Percentiles rank a stretch among this genome's conserved stretches.
These are phyloP conservation scores for Colletotrichum eleusines DNA, from an alignment of 2,329 filamentous ascomycete species.

Conservation along the genomic window DNA sequence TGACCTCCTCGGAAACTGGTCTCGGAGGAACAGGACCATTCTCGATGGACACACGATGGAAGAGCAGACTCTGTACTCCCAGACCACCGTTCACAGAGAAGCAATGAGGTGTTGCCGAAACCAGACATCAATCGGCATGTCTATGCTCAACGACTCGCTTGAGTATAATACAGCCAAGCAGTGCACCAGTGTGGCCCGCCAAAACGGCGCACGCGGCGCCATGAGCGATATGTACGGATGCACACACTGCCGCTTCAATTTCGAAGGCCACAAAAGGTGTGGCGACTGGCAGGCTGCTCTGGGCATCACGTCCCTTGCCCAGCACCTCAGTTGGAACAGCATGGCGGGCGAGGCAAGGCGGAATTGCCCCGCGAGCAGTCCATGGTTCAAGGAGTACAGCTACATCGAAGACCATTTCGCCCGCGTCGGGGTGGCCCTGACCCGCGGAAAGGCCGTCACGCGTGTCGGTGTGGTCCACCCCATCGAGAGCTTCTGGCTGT, in stretches of 20 bases:
- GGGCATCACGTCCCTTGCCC: conserved; percentile 50
- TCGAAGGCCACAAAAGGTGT: conserved; percentile 50
- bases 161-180: conserved; percentile 52
- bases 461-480: conserved; percentile 50
- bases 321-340: conserved; percentile 49
- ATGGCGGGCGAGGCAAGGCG: conserved; percentile 51
- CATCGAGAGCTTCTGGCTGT: conserved; percentile 51
- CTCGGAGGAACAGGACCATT: conserved; percentile 45
- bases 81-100: conserved; percentile 49
- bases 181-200: conserved; percentile 47
- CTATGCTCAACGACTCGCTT: conserved; percentile 48
- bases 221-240: conserved; percentile 50
- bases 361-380: conserved; percentile 49
- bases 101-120: conserved; percentile 50
- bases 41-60: conserved; percentile 51
- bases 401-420: conserved; percentile 50
- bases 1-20: conserved; percentile 48
- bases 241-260: conserved; percentile 50
- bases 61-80: conserved; percentile 48
- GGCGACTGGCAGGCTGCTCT: conserved; percentile 52
- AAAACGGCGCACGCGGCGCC: conserved; percentile 47
- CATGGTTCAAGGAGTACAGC: conserved; percentile 50
- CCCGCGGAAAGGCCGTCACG: conserved; percentile 47
- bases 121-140: conserved; percentile 49
- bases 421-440: conserved; percentile 48